Base-by-base conservation (phyloP, 768 basidiomycete species). In the Suillus cothurnatus region DNA sequence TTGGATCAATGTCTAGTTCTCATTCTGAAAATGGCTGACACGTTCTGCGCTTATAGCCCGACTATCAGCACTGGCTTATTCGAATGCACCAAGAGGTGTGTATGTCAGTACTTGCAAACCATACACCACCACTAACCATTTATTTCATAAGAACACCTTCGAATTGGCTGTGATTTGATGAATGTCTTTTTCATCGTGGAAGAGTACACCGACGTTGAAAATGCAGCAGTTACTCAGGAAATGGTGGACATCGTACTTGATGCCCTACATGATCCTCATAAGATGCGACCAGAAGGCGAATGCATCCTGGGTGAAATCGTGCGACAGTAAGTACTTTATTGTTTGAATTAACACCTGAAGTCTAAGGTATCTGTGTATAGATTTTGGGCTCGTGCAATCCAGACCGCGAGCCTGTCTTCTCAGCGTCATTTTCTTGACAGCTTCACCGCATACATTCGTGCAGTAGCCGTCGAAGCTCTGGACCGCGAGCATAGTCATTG, bases 141-240 rank as follows among this genome's bases (percentile, higher is more conserved):
- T n/a, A n/a, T n/a, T n/a, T n/a, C 14, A 47, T 43, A 76, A 76
- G 70, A 70, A 26, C 52, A 67, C 31, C 57, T 73, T 34, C 72
- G 77, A 15, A 68, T 68, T 52, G 70, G 64, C 8, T 75, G 74
- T 60, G 78, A 79, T 39, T 62, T 79, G 28, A 78, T 78, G 69
- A 72, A 74, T 64, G 43, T 72, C 9, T 71, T 74, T 68, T 75
- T 75, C 66, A 64, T 76, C n/a, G 56, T 76, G 36, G 78, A 79
- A 61, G 73, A 78, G 57, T 72, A 72, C 61, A 70, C 74, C 39
- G 78, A 79, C 57, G 62, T 67, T 11, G 67, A 56, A 47, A 43
- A 67, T 55, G 63, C 49, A 26, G 28, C 47, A 8, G 64, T 38
- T 6, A 39, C 63, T 5, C 39, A 36, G 6, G 57, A 52, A 50